Evolutionary conservation across 2,329 filamentous ascomycete genomes (phyloP), one percentile per base, ranked within the genome.

Genomic region (Colletotrichum viniferum): DNA sequence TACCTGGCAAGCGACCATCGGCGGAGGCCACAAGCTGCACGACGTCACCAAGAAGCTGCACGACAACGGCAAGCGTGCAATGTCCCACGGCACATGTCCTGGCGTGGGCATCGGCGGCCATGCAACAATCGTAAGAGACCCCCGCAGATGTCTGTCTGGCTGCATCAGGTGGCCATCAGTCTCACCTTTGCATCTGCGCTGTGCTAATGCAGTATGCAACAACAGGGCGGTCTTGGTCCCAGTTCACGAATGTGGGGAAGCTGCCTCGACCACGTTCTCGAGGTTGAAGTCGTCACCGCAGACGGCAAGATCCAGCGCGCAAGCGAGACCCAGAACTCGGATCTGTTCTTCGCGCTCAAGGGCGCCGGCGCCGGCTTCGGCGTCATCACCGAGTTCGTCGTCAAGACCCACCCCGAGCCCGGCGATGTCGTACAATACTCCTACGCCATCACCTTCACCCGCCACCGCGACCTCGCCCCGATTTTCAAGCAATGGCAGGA

Each of bases 31-130:
- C 38, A 84, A 80, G n/a, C 86, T 93, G 0, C 86, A 87, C 5
- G 86, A 91, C 67, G 82, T 93, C 16, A 88, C 89, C 12, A 80
- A 86, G 43, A 82, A 84, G 56, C 83, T 92, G 12, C 87, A 90
- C 71, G 79, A 86, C 9, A 85, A 88, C 69, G 90, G 89, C 7
- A 85, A 86, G 32, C 86, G 91, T n/a, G 91, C 90, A 4, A 88
- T 92, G 68, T 85, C 91, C 0, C 91, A 92, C 70, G 91, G 91
- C 12, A 89, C 89, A 2, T 92, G 91, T 74, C 90, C 90, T 1
- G 87, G 87, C 7, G 90, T 92, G 13, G 90, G 90, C 7, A 86
- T 91, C 12, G 90, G 90, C 43, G 90, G 90, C 0, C 90, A 92
- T 78, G 87, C 89, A 4, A 91, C 89, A 4, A 89, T 90, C 72